Base-by-base conservation (phyloP, 148 eudicot genomes). In the Chenopodium album region DNA sequence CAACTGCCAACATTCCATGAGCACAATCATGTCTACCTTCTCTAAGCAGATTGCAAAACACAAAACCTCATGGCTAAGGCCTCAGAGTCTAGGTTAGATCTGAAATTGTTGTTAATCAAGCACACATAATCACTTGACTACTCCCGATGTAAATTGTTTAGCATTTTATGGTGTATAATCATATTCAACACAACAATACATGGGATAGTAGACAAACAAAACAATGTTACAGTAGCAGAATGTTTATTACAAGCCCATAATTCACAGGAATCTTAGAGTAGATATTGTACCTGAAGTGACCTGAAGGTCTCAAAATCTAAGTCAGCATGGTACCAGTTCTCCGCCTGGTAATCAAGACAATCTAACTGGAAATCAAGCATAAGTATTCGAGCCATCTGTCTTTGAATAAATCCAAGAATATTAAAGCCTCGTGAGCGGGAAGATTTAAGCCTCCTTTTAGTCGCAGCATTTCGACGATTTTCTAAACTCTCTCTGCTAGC, bases 281-380 rank as follows among this genome's bases (percentile, higher is more conserved):
- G 54, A 69, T 67, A 34, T 28, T 67, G 50, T 80, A 96, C 99
- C 98, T 96, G 99, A 79, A 94, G 98, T 79, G 76, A 77, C 88
- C 85, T 90, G 87, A 96, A 96, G 82, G 99, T 96, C 90, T 96
- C 99, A 82, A 87, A 89, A 81, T 96, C 99, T 73, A 96, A 90
- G 88, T 96, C 99, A 22, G 99, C 99, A 82, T 96, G 98, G 77
- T 92, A 91, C 98, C 98, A 96, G 73, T 92, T 94, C 77, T 91
- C 90, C n/a, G 93, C 85, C 87, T 94, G 89, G 85, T 94, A 96
- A 80, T 96, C 94, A 79, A 96, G 90, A 85, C 95, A 94, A 85
- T 96, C 99, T 80, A 96, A 87, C 72, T 96, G 99, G 85, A 96
- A 96, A 88, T 96, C 98, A 80, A 96, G 95, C 73, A 63, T 85